Evolutionary conservation across 2,329 filamentous ascomycete genomes (phyloP), one percentile per base, ranked within the genome.

Genomic region (Botrytis sinoallii): DNA sequence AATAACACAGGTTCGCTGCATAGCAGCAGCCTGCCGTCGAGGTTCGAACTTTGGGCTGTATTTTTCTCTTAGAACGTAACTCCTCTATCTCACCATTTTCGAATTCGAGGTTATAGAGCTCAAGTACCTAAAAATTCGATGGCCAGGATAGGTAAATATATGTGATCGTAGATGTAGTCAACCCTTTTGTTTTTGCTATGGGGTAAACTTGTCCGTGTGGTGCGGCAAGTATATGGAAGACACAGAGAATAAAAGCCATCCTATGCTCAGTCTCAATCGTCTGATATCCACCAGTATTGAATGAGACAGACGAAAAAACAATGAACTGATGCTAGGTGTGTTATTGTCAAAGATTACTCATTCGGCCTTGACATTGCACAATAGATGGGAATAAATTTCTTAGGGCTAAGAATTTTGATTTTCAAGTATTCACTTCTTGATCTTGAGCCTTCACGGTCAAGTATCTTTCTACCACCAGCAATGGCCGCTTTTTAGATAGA

Each of bases 1-100:
- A 8, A 61, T 5, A 8, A 40, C 1, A 40, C 22, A 38, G 4
- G 12, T 3, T 1, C 6, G 0, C 22, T 14, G 4, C 1, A 25
- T n/a, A 40, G 5, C 12, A 61, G 59, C 59, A 40, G 20, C 22
- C 22, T 4, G 14, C 20, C 4, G 10, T 38, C 59, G 22, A 25
- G 12, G 6, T 38, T 38, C 38, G 20, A 61, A 40, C 20, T 14
- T 40, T 14, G 12, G 5, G 4, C 10, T 16, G 7, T 52, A 10
- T 52, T 16, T 52, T 6, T 52, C 12, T 14, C 25, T 25, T 20
- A n/a, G 7, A 44, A 55, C 25, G n/a, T 9, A 32, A 44, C 12
- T 44, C 12, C 10, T 18, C 38, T 14, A 22, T 14, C 63, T 29
- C 8, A 46, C 4, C 10, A 2, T 8, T 22, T 44, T n/a, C 22